Base-by-base conservation (phyloP, 208 protist species). In the Trypanosoma lewisi region DNA sequence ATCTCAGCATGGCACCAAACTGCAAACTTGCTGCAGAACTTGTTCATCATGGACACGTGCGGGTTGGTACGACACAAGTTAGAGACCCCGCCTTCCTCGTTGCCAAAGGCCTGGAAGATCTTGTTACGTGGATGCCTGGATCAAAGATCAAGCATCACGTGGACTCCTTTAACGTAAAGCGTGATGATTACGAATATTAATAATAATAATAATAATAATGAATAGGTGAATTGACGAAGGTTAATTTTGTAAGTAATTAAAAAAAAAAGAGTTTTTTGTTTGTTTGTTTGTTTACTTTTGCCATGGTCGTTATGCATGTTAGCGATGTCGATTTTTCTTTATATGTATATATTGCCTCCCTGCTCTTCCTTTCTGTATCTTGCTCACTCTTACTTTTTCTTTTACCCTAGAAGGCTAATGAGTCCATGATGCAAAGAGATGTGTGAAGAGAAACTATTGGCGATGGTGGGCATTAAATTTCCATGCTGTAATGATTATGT, bases 81-180 rank as follows among this genome's bases (percentile, higher is more conserved):
- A 77, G 85, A 34, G 92, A 97, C 57, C 89, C 92, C 0, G 87
- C 89, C 9, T 96, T 95, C 65, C 78, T 97, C 23, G 90, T 97
- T 34, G 82, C 92, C 17, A 74, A 86, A 17, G 78, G 73, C 5
- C 47, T 94, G 48, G 89, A 95, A 34, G 92, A 97, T 75, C 75
- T 82, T 54, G 79, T 97, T 21, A 92, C 86, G 44, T 97, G 92
- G 92, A 90, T 92, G 83, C 80, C 83, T 0, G 87, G 84, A 17
- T 93, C 84, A 72, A 95, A 94, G 80, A 93, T 95, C 25, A 81
- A 85, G 44, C 74, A 93, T 61, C 83, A 94, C 58, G 87, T 97
- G 49, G 85, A 91, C 64, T 85, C 71, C 5, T 97, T 94, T 68
- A 95, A 94, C 44, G 83, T 87, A 2, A 79, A 89, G 45, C 78